Evolutionary conservation across 2,329 filamentous ascomycete species (phyloP).

Genomic region (Venturia nashicola): DNA sequence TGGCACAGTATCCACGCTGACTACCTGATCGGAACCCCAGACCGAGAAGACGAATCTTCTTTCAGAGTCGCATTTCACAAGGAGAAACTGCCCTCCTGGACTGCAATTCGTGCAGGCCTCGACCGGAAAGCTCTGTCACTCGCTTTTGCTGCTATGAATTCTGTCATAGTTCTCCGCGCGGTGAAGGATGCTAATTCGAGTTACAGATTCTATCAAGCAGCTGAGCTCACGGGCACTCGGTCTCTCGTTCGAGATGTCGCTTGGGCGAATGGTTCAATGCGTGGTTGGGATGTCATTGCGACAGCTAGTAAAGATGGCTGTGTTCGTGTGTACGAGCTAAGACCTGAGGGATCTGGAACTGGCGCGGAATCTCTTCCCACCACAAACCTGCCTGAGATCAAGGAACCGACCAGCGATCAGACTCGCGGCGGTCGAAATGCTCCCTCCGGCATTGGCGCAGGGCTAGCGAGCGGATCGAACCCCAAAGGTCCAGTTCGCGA

Average conservation of each 20-base stretch:
- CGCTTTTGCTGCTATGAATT: constrained; percentile 75
- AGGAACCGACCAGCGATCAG: constrained; percentile 2
- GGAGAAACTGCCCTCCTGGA: constrained; percentile 69
- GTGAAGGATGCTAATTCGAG: constrained; percentile 44
- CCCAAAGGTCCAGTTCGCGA: constrained; percentile 32
- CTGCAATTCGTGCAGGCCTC: constrained; percentile 67
- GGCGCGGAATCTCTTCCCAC: not conserved
- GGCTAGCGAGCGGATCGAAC: constrained; percentile 28
- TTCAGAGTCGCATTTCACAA: constrained; percentile 85
- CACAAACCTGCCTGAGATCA: not conserved
- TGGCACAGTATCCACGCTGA: constrained; percentile 69
- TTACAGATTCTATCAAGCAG: constrained; percentile 61
- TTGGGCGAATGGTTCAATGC: constrained; percentile 85
- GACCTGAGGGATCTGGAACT: constrained; percentile 30
- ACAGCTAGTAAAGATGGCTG: constrained; percentile 88
- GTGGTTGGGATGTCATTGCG: constrained; percentile 81
- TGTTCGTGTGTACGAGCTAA: constrained; percentile 76
- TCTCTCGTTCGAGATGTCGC: constrained; percentile 76
- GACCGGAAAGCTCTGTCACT: constrained; percentile 66
- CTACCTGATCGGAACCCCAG: constrained; percentile 36
- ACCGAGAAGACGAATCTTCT: constrained; percentile 71
- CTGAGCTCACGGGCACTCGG: constrained; percentile 60
- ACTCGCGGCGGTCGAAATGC: constrained; percentile 18
- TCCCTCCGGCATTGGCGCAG: constrained; percentile 42
- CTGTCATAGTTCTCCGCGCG: constrained; percentile 74